Conservation (phyloP, 768 basidiomycete species). For the Kwoniella pini region DNA sequence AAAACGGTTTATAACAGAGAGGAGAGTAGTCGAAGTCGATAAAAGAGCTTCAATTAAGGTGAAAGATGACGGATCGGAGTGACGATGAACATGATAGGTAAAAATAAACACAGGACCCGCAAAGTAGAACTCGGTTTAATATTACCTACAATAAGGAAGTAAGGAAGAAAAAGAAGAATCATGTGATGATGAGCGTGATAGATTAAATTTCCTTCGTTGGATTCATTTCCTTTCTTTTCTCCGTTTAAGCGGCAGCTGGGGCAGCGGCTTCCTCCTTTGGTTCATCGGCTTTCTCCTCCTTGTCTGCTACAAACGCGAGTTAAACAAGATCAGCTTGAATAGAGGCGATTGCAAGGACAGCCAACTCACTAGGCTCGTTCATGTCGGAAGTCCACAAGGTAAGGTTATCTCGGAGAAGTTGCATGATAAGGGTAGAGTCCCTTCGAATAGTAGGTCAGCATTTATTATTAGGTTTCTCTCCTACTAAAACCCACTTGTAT, state of each 20-base stretch:
- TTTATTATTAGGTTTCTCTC: background rate
- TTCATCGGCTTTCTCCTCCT: slow-evolving; percentile 34
- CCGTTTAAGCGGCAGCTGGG: slow-evolving; percentile 37
- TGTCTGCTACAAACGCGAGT: slow-evolving; percentile 16
- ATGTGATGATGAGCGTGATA: background rate
- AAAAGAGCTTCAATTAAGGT: background rate
- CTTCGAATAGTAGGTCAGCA: slow-evolving; percentile 22
- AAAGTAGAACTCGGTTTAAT: too few relatives aligned
- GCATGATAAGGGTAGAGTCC: slow-evolving; percentile 90
- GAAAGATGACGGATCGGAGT: too few relatives aligned
- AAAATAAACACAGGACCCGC: too few relatives aligned
- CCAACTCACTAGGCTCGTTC: slow-evolving; percentile 70
- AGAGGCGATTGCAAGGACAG: background rate
- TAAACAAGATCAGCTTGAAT: background rate
- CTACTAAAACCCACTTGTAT: slow-evolving; percentile 68
- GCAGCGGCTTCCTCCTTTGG: slow-evolving; percentile 46
- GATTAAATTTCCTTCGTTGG: slow-evolving; percentile 1
- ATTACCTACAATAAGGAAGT: too few relatives aligned
- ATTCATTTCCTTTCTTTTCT: background rate
- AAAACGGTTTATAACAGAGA: background rate
- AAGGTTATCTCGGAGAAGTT: slow-evolving; percentile 93
- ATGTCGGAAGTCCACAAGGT: slow-evolving; percentile 98
- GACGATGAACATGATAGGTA: too few relatives aligned
- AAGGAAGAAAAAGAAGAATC: too few relatives aligned
- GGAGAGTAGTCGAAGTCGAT: background rate